Percentiles rank a stretch among this genome's conserved stretches.
phyloP scores from a whole-genome alignment of 371 early-diverging fungal genomes.

The Rhizopus delemar region DNA sequence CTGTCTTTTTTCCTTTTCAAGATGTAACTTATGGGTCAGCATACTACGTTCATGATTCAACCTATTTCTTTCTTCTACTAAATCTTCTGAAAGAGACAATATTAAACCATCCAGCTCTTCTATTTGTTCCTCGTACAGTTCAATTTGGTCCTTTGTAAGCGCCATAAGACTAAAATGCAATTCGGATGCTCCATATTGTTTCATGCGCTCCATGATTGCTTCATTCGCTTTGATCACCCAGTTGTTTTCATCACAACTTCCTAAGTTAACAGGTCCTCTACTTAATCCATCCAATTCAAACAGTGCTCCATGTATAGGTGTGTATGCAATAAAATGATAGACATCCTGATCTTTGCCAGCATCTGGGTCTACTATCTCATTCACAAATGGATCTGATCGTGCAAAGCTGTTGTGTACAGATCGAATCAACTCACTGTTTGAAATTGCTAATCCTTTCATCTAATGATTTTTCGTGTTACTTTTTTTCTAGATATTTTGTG shows the following conservation, averaged over 20 bases:
- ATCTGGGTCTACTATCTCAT: slow-evolving; percentile 60
- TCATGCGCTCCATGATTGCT: slow-evolving; percentile 76
- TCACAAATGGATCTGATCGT: slow-evolving; percentile 74
- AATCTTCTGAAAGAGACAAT: slow-evolving; percentile 45
- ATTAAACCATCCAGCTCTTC: slow-evolving; percentile 50
- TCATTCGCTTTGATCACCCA: slow-evolving; percentile 74
- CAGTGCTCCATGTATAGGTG: slow-evolving; percentile 76
- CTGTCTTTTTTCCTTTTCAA: slow-evolving; percentile 51
- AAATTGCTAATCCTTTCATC: slow-evolving; percentile 82
- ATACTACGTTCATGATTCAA: slow-evolving; percentile 32
- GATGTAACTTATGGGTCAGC: slow-evolving; percentile 46
- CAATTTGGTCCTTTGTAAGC: slow-evolving; percentile 67
- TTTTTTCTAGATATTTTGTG: not conserved
- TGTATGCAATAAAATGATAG: slow-evolving; percentile 88
- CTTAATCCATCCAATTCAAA: slow-evolving; percentile 90
- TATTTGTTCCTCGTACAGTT: slow-evolving; percentile 56
- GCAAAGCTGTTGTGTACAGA: slow-evolving; percentile 87
- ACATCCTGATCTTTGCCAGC: slow-evolving; percentile 73
- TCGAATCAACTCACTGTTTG: slow-evolving; percentile 80
- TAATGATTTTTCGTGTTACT: slow-evolving; percentile 19
- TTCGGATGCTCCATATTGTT: slow-evolving; percentile 62
- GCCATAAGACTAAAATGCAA: slow-evolving; percentile 90
- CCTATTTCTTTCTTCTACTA: slow-evolving; percentile 30
- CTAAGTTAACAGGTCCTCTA: slow-evolving; percentile 68
- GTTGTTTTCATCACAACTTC: slow-evolving; percentile 59